These are phyloP conservation scores for Cryptosporidium tyzzeri DNA, from an alignment of 169 alveolate species.

Conservation along the genomic window DNA sequence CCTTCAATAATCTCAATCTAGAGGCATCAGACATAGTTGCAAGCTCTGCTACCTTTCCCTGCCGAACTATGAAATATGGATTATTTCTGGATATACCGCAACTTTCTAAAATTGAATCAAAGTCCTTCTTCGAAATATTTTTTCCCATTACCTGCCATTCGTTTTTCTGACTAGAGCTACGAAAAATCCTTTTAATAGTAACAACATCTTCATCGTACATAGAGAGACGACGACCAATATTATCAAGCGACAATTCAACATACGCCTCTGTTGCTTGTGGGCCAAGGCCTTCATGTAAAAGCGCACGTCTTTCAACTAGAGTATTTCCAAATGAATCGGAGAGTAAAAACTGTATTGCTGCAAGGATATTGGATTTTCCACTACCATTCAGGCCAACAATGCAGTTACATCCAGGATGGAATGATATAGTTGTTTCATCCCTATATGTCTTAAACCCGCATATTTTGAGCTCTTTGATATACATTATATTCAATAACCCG, in stretches of 20 bases:
- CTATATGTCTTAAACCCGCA: conserved; percentile 89
- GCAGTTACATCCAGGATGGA: conserved; percentile 86
- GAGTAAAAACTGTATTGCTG: conserved; percentile 82
- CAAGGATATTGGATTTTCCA: conserved; percentile 85
- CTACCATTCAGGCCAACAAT: conserved; percentile 87
- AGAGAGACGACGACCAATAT: conserved; percentile 82
- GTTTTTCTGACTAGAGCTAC: conserved; percentile 80
- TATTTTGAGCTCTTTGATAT: conserved; percentile 86
- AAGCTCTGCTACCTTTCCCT: conserved; percentile 84
- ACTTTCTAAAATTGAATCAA: conserved; percentile 83
- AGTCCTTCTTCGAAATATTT: conserved; percentile 83
- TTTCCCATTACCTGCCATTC: conserved; percentile 83
- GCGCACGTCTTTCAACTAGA: conserved; percentile 80
- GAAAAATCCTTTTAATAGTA: conserved; percentile 79
- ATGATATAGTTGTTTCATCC: conserved; percentile 83
- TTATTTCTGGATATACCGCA: conserved; percentile 85
- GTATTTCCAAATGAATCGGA: conserved; percentile 81
- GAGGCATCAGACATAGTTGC: conserved; percentile 85
- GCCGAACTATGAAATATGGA: conserved; percentile 87
- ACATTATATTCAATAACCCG: conserved; percentile 78
- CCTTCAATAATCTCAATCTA: conserved; percentile 81
- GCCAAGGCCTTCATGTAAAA: conserved; percentile 84
- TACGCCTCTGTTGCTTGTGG: conserved; percentile 79
- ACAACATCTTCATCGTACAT: conserved; percentile 81
- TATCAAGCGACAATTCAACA: conserved; percentile 84